Evolutionary conservation across 176 grass and related monocot genomes (phyloP), one percentile per base, ranked within the genome.

Genomic region (Chloris gayana): DNA sequence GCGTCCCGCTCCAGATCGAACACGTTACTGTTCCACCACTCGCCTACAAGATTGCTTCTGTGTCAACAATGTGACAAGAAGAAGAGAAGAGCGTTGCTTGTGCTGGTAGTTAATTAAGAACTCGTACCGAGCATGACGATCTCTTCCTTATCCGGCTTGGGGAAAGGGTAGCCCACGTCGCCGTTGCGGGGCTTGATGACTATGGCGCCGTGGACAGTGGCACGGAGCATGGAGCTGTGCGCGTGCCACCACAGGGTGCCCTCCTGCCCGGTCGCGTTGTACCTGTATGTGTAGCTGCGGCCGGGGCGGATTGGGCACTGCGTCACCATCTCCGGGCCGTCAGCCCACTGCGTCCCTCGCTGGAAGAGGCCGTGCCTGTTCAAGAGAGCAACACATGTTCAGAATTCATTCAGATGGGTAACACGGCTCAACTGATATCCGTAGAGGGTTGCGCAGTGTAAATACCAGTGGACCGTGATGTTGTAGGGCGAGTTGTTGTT

Each of bases 161-260:
- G 72, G 61, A 83, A 93, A 14, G 91, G 91, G 74, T 88, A 93
- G 18, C 49, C 79, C 5, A 62, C 5, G 3, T 10, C 56, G 63
- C 81, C 84, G 44, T 29, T 12, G 4, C 77, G 57, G 5, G 91
- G 91, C 47, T 72, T 73, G 66, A 90, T 75, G 72, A 93, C 78
- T 18, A 90, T 57, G 7, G 83, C 86, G 32, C 90, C 90, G 42
- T 92, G 15, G 9, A 85, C 86, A 8, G 90, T 92, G 0, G 69
- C 90, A 14, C 90, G 90, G 57, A 88, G 51, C 74, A 76, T 70
- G 2, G 90, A 92, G 30, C 57, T 50, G 65, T 92, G 87, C n/a
- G 90, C 77, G 51, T 93, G 87, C 91, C 91, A 93, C 91, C 91
- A 90, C 14, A 93, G 83, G 34, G 85, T 90, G 35, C 91, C 91